Evolutionary conservation across 768 basidiomycete species (phyloP).

Genomic region (Chiua virens): DNA sequence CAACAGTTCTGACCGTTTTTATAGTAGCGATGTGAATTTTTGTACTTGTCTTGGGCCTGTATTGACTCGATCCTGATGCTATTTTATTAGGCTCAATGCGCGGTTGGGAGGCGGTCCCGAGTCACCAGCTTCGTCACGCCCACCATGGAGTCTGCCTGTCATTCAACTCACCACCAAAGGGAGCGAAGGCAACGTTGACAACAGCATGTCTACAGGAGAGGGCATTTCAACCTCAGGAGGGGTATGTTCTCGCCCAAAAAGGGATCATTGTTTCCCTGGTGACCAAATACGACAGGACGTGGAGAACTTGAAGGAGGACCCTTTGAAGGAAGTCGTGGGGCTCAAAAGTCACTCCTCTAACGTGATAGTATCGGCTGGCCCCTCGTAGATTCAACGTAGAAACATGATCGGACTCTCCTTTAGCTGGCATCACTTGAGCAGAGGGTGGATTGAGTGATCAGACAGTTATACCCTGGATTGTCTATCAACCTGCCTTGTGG

Average conservation of each 20-base stretch:
- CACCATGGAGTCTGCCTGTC: slow-evolving; percentile 6
- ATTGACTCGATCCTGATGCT: neutral
- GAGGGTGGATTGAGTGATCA: neutral
- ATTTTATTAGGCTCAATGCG: slow-evolving; percentile 12
- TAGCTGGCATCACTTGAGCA: neutral
- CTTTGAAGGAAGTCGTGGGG: neutral
- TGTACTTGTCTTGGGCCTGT: neutral
- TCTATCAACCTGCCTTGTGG: no score
- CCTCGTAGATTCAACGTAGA: no score
- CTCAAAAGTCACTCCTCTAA: neutral
- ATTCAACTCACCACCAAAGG: slow-evolving; percentile 3
- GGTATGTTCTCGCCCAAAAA: neutral
- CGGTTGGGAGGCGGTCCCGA: slow-evolving; percentile 2
- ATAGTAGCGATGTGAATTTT: slow-evolving; percentile 17
- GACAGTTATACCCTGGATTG: neutral
- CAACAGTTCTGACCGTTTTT: neutral
- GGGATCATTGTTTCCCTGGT: neutral
- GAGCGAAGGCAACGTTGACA: neutral
- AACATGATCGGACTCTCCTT: neutral
- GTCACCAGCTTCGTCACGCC: slow-evolving; percentile 1
- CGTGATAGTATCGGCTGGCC: neutral
- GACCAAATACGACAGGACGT: slow-evolving; percentile 6
- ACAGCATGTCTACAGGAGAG: slow-evolving; percentile 5
- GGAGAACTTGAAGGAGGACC: neutral
- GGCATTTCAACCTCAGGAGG: slow-evolving; percentile 1